A percentile compares a stretch with the other conserved stretches of the same genome.
phyloP scores from a whole-genome alignment of 108 stramenopile genomes.

The Cyclotella sp. region DNA sequence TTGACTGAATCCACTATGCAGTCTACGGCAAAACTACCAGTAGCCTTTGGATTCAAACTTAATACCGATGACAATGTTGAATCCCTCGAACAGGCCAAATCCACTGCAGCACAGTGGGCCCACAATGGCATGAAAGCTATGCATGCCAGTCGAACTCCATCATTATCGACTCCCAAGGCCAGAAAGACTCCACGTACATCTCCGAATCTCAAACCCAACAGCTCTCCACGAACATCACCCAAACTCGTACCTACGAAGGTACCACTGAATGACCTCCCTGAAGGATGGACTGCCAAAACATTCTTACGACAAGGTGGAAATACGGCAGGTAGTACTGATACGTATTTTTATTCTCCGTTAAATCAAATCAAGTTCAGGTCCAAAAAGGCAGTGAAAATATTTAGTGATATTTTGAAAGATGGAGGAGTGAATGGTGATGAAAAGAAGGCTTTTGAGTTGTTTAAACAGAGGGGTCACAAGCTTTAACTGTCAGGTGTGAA shows the following conservation, averaged over 20 bases:
- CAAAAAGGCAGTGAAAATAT: conserved; percentile 17
- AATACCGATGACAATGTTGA: not conserved
- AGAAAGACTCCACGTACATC: conserved; percentile 16
- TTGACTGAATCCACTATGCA: not conserved
- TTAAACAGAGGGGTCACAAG: conserved; percentile 26
- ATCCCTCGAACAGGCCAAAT: not conserved
- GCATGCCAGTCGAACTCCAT: not conserved
- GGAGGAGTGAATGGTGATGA: conserved; percentile 25
- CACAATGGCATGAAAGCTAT: not conserved
- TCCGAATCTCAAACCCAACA: not conserved
- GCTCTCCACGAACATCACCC: conserved; percentile 11
- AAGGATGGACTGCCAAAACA: conserved; percentile 35
- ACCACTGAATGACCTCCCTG: not conserved
- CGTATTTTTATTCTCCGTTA: conserved; percentile 31
- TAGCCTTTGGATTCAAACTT: conserved; percentile 31
- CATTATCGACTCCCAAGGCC: not conserved
- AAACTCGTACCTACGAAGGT: not conserved
- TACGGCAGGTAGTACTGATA: conserved; percentile 16
- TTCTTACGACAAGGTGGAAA: conserved; percentile 17
- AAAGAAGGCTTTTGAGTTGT: conserved; percentile 15
- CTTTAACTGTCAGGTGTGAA: not conserved
- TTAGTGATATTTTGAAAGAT: conserved; percentile 20
- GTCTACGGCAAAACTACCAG: conserved; percentile 6
- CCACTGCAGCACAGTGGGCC: not conserved
- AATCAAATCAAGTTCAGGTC: conserved; percentile 32